Base-by-base conservation (phyloP, 306 rosid genomes). In the Potentilla sterilis region DNA sequence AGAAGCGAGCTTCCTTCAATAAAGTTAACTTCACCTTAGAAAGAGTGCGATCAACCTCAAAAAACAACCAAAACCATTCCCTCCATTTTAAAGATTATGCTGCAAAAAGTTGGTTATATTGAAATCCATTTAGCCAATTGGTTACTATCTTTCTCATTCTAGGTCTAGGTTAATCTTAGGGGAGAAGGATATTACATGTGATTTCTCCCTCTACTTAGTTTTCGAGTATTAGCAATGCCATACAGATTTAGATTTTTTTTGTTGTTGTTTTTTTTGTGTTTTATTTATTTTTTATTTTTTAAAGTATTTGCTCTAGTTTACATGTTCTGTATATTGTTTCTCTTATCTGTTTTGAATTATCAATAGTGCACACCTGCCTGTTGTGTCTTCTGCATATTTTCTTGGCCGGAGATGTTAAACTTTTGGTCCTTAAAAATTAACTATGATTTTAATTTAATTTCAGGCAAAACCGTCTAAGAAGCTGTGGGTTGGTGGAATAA, bases 401-500 rank as follows among this genome's bases (percentile, higher is more conserved):
- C 69, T 19, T 18, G 24, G 24, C 46, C 22, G 19, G 68, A 48
- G 34, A 32, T 41, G 40, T 67, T 22, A 58, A 63, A 41, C 54
- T 75, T 65, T 75, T 78, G 32, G 43, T 62, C 10, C n/a, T 5
- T 74, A 69, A 72, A 57, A 72, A 70, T 32, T 69, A 65, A 38
- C 14, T 34, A 38, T 64, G 47, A 22, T 12, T 81, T 13, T 78
- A 8, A 65, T 81, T 13, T 78, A 8, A 65, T 89, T 80, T 71
- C 89, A 95, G 99, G 98, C 98, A 69, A 96, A 87, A 85, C 89
- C 98, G 69, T 89, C 86, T 76, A 89, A 87, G 82, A 88, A 86
- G 65, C 90, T 96, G 57, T 96, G 99, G 99, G 94, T 96, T 43
- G 99, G 98, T 85, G 99, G 98, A 70, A 91, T 96, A 75, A 89